These are phyloP conservation scores for Talaromyces nanjingensis DNA, from an alignment of 495 filamentous ascomycete genomes.

Conservation along the genomic window DNA sequence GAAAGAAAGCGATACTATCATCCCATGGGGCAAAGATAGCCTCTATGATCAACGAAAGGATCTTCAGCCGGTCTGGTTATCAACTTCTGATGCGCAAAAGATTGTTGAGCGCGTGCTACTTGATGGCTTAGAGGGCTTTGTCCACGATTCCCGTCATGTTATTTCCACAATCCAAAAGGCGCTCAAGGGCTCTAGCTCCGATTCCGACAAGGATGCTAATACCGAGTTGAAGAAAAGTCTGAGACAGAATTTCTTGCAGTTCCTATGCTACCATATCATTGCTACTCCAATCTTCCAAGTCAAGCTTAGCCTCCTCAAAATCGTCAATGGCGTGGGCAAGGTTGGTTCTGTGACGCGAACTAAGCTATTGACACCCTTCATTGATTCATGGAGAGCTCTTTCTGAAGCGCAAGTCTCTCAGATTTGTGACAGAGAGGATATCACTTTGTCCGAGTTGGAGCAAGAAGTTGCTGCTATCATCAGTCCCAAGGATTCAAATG, in stretches of 20 bases:
- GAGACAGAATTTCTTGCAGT: conserved; percentile 61
- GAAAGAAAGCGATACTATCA: conserved; percentile 18
- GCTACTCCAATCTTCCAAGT: conserved; percentile 57
- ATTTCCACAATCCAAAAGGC: conserved; percentile 49
- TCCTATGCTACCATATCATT: conserved; percentile 65
- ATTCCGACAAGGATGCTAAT: conserved; percentile 19
- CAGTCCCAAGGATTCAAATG: conserved; percentile 57
- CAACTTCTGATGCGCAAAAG: conserved; percentile 44
- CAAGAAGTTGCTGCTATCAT: conserved; percentile 53
- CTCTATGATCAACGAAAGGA: conserved; percentile 51
- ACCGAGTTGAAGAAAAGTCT: conserved; percentile 59
- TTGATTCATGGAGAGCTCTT: conserved; percentile 57
- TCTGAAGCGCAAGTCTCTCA: conserved; percentile 31
- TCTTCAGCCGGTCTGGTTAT: conserved; percentile 51
- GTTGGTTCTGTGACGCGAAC: conserved; percentile 58
- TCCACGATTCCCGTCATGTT: conserved; percentile 64
- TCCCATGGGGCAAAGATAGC: conserved; percentile 44
- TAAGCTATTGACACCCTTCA: conserved; percentile 59
- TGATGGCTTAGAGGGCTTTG: conserved; percentile 72
- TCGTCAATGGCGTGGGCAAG: conserved; percentile 65
- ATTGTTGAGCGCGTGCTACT: conserved; percentile 59
- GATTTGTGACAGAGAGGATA: conserved; percentile 47
- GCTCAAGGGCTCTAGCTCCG: conserved; percentile 40
- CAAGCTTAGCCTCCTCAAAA: conserved; percentile 61
- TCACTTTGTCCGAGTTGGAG: conserved; percentile 55